These are phyloP conservation scores for Lolium rigidum DNA, from an alignment of 176 grass and related monocot genomes.

Conservation along the genomic window DNA sequence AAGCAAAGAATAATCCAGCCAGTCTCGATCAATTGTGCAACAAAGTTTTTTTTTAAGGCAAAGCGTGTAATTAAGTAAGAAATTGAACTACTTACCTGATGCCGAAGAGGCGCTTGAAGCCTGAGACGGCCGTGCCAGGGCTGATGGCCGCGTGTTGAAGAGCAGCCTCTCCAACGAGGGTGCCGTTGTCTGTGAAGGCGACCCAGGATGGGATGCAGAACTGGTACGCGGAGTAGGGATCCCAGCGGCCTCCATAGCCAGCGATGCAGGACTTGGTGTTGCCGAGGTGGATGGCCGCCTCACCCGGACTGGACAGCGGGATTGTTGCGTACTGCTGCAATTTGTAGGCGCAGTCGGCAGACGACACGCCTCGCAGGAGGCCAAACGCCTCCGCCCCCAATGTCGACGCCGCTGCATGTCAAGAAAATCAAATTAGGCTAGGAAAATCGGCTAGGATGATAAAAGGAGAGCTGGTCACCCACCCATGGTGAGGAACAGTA, in stretches of 20 bases:
- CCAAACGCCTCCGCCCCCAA: neutral
- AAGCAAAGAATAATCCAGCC: neutral
- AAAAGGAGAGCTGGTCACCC: neutral
- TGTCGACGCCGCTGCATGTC: neutral
- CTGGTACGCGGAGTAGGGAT: neutral
- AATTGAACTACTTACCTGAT: neutral
- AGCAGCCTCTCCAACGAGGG: conserved; percentile 2
- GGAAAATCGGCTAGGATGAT: neutral
- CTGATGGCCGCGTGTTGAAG: neutral
- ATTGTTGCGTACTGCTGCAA: neutral
- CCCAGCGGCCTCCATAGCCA: neutral
- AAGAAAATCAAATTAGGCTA: neutral
- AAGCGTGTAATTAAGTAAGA: neutral
- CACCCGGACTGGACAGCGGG: neutral
- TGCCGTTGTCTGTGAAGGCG: neutral
- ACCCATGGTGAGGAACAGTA: neutral
- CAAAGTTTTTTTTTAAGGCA: too few species aligned
- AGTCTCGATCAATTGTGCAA: too few species aligned
- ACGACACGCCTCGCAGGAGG: neutral
- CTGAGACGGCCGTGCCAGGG: conserved; percentile 10
- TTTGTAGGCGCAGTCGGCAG: neutral
- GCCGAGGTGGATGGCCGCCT: conserved; percentile 1
- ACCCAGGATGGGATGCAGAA: conserved; percentile 3
- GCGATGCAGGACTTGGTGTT: conserved; percentile 7
- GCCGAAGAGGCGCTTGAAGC: neutral